Conservation (phyloP, 2,329 filamentous ascomycete species). For the Dactylellina leptospora region DNA sequence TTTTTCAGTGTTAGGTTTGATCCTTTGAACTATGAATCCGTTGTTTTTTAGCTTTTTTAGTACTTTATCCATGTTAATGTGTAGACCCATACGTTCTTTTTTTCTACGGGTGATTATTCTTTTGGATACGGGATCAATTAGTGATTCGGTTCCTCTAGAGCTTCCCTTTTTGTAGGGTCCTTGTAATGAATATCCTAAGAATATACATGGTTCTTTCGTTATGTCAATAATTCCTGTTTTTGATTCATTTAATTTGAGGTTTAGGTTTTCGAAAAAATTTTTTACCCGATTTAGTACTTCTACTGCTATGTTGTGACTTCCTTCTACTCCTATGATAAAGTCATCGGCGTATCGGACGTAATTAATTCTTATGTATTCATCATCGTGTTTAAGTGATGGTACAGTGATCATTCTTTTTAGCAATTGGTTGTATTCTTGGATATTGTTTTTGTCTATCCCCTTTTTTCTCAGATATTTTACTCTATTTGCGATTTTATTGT, state of each 20-base stretch:
- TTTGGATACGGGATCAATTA: not conserved
- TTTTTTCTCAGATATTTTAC: constrained; percentile 8
- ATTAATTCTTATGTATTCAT: not conserved
- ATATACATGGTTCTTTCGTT: not conserved
- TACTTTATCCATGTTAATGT: not conserved
- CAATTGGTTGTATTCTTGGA: not conserved
- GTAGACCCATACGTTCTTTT: not conserved
- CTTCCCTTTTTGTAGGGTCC: not conserved
- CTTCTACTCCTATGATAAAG: constrained; percentile 19
- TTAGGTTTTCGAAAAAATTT: constrained; percentile 14
- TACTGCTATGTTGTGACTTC: not conserved
- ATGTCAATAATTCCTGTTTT: constrained; percentile 16
- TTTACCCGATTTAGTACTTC: constrained; percentile 2
- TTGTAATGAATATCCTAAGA: not conserved
- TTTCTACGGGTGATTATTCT: not conserved
- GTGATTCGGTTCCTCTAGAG: not conserved
- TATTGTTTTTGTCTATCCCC: not conserved
- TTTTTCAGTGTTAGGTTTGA: not conserved
- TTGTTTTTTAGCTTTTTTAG: not conserved
- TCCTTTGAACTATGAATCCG: not conserved
- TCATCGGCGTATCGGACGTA: constrained; percentile 17
- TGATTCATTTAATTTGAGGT: constrained; percentile 5
- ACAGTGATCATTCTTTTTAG: not conserved
- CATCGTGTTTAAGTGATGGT: not conserved
- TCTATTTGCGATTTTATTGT: not conserved